These are phyloP conservation scores for Pistacia atlantica DNA, from an alignment of 345 rosid genomes.

Conservation along the genomic window DNA sequence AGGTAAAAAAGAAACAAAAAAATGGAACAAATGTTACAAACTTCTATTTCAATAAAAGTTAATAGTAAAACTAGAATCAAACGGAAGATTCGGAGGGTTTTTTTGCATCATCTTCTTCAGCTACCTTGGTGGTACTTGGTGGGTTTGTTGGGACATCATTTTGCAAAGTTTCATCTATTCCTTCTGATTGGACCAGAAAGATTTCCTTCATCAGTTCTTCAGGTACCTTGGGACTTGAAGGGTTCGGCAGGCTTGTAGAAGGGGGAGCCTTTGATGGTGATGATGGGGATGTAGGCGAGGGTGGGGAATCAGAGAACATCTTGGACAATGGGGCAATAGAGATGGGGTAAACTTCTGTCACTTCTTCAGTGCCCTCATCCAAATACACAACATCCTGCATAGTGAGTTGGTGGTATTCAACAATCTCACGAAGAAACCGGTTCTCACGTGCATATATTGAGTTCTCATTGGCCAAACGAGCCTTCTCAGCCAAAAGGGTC, in stretches of 20 bases:
- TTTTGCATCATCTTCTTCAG: conserved; percentile 25
- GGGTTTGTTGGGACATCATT: conserved; percentile 23
- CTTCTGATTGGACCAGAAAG: conserved; percentile 22
- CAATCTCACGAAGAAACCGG: conserved; percentile 88
- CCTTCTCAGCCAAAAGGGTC: conserved; percentile 93
- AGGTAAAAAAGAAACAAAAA: neutral
- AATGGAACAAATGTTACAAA: conserved; percentile 14
- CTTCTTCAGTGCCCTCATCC: conserved; percentile 87
- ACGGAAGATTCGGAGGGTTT: conserved; percentile 21
- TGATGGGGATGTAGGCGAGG: conserved; percentile 57
- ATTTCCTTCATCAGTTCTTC: conserved; percentile 22
- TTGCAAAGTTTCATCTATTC: conserved; percentile 17
- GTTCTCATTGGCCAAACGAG: conserved; percentile 89
- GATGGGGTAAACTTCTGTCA: conserved; percentile 64
- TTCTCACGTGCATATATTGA: conserved; percentile 85
- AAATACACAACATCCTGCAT: conserved; percentile 97
- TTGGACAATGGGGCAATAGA: conserved; percentile 31
- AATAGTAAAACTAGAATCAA: conserved; percentile 9
- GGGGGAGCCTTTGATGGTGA: conserved; percentile 39
- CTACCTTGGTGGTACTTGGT: neutral
- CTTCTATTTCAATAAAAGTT: neutral
- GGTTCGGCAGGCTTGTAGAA: conserved; percentile 20
- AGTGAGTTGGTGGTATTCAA: conserved; percentile 92
- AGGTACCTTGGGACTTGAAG: neutral
- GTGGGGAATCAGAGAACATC: conserved; percentile 53